phyloP scores from a whole-genome alignment of 1,139 yeast species.

The Geotrichum restrictum region DNA sequence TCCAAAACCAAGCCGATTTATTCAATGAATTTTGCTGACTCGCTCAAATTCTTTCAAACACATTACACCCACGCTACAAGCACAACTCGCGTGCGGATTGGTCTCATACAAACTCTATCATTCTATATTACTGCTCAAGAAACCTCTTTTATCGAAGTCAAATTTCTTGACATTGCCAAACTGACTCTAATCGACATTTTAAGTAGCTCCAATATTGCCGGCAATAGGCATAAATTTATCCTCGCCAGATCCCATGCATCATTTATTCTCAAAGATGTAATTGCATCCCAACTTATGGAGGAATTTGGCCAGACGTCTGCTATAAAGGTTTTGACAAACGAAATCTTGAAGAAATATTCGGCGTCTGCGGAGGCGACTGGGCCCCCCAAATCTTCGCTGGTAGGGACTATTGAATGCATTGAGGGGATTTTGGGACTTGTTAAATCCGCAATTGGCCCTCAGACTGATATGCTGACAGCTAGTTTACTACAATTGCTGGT shows the following conservation, averaged over 20 bases:
- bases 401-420: slow-evolving; percentile 31
- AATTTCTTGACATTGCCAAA: slow-evolving; percentile 30
- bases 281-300: slow-evolving; percentile 34
- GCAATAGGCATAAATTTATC: slow-evolving; percentile 26
- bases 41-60: slow-evolving; percentile 23
- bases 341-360: slow-evolving; percentile 33
- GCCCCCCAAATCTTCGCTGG: slow-evolving; percentile 30
- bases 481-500: slow-evolving; percentile 23
- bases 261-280: slow-evolving; percentile 32
- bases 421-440: slow-evolving; percentile 30
- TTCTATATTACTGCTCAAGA: slow-evolving; percentile 29
- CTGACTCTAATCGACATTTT: slow-evolving; percentile 28
- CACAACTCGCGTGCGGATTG: slow-evolving; percentile 30
- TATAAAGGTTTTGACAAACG: slow-evolving; percentile 30
- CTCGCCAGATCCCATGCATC: slow-evolving; percentile 32
- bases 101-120: slow-evolving; percentile 33
- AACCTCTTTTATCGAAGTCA: slow-evolving; percentile 28
- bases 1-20: slow-evolving; percentile 20
- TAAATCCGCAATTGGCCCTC: slow-evolving; percentile 37
- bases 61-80: slow-evolving; percentile 26
- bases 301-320: slow-evolving; percentile 37
- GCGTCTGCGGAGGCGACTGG: slow-evolving; percentile 27
- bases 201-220: slow-evolving; percentile 24
- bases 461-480: slow-evolving; percentile 28
- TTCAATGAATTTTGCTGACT: slow-evolving; percentile 27